Evolutionary conservation across 2,329 filamentous ascomycete species (phyloP), one percentile per base, ranked within the genome.

Genomic region (Colletotrichum cordylinicola): DNA sequence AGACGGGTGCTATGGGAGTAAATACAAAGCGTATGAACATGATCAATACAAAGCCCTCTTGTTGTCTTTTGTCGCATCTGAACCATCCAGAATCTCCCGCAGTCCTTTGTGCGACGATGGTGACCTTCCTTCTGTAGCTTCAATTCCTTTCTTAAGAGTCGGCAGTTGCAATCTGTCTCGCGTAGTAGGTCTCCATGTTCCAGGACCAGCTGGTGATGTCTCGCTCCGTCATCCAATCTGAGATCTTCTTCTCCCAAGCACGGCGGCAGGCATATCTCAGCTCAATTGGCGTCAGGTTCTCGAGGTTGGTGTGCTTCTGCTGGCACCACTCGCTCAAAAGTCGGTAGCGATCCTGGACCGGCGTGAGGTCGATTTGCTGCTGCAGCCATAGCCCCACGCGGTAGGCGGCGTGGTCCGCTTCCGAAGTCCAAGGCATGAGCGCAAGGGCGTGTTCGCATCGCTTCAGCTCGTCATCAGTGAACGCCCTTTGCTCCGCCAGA

Each of bases 401-500:
- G n/a, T 48, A 48, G 6, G 43, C 43, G 6, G 43, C 43, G 21
- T 48, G 18, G n/a, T 48, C 18, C 0, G 43, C 43, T 3, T 48
- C 43, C 0, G 43, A 48, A 6, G 10, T 48, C 43, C 43, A 48
- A 10, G 43, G 43, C 43, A 48, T 48, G 43, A 48, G 43, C 6
- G 43, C 43, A 18, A 48, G 43, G n/a, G 0, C 43, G 4, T 13
- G 18, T 0, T 48, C 43, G 43, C 43, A 48, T 48, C 6, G 43
- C 43, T 13, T 13, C 43, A 48, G 43, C 43, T 48, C 43, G 12
- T 48, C 43, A 13, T n/a, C n/a, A 12, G 3, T 48, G 43, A 48
- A 48, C 0, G 0, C 43, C 0, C n/a, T n/a, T 48, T 48, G 43
- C n/a, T 48, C 43, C 2, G 43, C 43, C 3, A 48, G n/a, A 48